A percentile compares a stretch with the other conserved stretches of the same genome.
These are phyloP conservation scores for Cladosporium oxysporum DNA, from an alignment of 2,329 filamentous ascomycete species.

Conservation along the genomic window DNA sequence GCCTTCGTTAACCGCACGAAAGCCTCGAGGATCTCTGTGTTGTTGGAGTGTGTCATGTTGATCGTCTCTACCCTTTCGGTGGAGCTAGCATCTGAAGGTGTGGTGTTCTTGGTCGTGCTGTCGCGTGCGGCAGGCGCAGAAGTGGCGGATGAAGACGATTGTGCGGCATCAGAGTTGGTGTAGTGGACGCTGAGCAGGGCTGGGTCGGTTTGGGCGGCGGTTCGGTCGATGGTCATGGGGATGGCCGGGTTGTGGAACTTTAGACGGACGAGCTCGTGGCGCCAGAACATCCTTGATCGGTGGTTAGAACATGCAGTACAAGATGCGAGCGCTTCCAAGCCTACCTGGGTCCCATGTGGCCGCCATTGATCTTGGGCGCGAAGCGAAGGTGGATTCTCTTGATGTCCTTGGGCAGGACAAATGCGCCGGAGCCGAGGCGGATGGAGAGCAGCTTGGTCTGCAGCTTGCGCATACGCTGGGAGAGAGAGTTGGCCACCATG, in stretches of 20 bases:
- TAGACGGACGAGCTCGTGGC: slow-evolving; percentile 74
- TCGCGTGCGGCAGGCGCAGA: slow-evolving; percentile 29
- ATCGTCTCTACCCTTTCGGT: slow-evolving; percentile 44
- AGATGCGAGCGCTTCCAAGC: neutral
- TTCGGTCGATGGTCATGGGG: slow-evolving; percentile 78
- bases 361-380: slow-evolving; percentile 60
- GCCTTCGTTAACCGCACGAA: slow-evolving; percentile 66
- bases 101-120: slow-evolving; percentile 33
- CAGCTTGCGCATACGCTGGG: slow-evolving; percentile 73
- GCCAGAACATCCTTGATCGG: slow-evolving; percentile 78
- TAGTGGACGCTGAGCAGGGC: slow-evolving; percentile 69
- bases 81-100: slow-evolving; percentile 35
- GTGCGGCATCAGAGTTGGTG: slow-evolving; percentile 35
- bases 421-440: slow-evolving; percentile 79
- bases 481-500: slow-evolving; percentile 14
- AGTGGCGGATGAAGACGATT: slow-evolving; percentile 32
- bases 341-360: slow-evolving; percentile 74
- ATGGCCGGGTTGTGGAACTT: slow-evolving; percentile 93
- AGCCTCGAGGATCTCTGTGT: slow-evolving; percentile 62
- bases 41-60: slow-evolving; percentile 63
- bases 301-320: slow-evolving; percentile 27
- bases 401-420: slow-evolving; percentile 74
- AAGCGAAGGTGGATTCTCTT: slow-evolving; percentile 76
- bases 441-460: slow-evolving; percentile 72
- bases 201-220: slow-evolving; percentile 55